phyloP scores from a whole-genome alignment of 352 stramenopile genomes.

The Pythium folliculosum region DNA sequence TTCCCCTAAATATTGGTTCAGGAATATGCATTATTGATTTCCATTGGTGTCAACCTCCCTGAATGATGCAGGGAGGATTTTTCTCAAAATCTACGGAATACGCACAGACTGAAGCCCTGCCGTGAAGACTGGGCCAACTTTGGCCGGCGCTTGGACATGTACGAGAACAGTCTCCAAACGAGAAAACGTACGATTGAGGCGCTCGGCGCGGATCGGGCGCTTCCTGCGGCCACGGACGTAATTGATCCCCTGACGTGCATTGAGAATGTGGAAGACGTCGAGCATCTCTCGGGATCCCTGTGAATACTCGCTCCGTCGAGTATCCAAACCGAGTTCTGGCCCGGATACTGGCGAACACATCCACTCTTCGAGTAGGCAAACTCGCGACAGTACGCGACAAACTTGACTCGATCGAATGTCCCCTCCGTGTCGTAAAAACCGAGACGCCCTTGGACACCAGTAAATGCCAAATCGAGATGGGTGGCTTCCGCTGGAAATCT shows the following conservation, averaged over 20 bases:
- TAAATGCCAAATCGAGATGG: constrained; percentile 27
- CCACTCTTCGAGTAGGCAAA: constrained; percentile 17
- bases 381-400: constrained; percentile 26
- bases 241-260: neutral
- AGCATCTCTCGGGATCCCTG: constrained; percentile 29
- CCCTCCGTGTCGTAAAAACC: constrained; percentile 32
- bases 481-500: constrained; percentile 23
- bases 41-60: too few relatives aligned
- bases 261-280: neutral
- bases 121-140: neutral
- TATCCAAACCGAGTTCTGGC: constrained; percentile 36
- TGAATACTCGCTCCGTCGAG: constrained; percentile 32
- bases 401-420: constrained; percentile 35
- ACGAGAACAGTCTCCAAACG: neutral
- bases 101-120: too few relatives aligned
- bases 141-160: neutral
- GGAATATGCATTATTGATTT: too few relatives aligned
- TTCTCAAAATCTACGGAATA: too few relatives aligned
- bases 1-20: too few relatives aligned
- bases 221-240: neutral
- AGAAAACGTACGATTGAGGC: neutral
- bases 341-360: constrained; percentile 29
- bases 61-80: too few relatives aligned
- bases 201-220: neutral
- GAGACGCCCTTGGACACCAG: constrained; percentile 25